Base-by-base conservation (phyloP, 352 stramenopile genomes). In the Pilasporangium apinafurcum region DNA sequence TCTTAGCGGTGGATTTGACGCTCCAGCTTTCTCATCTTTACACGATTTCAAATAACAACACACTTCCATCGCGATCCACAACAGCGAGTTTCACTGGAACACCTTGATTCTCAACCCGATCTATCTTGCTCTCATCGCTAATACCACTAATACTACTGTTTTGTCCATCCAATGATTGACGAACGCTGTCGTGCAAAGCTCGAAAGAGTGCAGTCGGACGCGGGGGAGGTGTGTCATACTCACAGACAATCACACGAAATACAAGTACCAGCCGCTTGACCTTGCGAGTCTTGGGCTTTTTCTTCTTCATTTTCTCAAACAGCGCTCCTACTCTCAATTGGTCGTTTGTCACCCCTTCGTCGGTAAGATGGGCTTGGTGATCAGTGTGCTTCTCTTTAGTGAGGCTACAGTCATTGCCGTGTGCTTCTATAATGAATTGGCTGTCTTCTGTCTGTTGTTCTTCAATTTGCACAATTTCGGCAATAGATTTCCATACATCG, bases 11-110 rank as follows among this genome's bases (percentile, higher is more conserved):
- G n/a, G n/a, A n/a, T n/a, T n/a, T n/a, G n/a, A n/a, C n/a, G n/a
- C n/a, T n/a, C n/a, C n/a, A n/a, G n/a, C n/a, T n/a, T n/a, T n/a
- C n/a, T n/a, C n/a, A n/a, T n/a, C n/a, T n/a, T n/a, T n/a, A n/a
- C n/a, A n/a, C 49, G 38, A 86, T 50, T 53, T 85, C 73, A 31
- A 86, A 80, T 12, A 86, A 53, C 47, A 91, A 33, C n/a, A 88
- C 65, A 17, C 59, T 81, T 31, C 56, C 45, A 39, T 88, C 68
- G 21, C 51, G 55, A 31, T 80, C 56, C 17, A 81, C 69, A 1
- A 86, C 73, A 1, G 77, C 74, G 22, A 88, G 4, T 56, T 91
- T 88, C 21, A 86, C 35, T 1, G 72, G 63, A n/a, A 75, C 44
- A 13, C 17, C 30, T 28, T 18, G 8, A 12, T 34, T 21, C 48